These are phyloP conservation scores for Colletotrichum orbiculare DNA, from an alignment of 2,329 filamentous ascomycete genomes.

Conservation along the genomic window DNA sequence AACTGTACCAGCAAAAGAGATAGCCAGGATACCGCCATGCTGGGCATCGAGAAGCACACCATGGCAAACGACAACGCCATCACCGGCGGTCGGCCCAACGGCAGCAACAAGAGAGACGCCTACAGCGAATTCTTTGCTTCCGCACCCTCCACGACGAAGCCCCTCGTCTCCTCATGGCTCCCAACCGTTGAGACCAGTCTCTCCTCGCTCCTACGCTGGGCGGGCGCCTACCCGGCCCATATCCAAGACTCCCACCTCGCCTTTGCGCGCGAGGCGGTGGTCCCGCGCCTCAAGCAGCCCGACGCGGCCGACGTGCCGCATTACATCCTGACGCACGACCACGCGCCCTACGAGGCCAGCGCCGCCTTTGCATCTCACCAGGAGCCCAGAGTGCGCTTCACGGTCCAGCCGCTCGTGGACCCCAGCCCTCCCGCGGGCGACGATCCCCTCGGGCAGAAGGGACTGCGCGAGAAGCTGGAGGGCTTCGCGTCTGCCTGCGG, in stretches of 20 bases:
- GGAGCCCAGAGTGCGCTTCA: constrained; percentile 18
- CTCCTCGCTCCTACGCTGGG: constrained; percentile 19
- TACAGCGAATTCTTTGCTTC: constrained; percentile 14
- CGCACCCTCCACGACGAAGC: background rate
- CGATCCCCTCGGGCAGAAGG: constrained; percentile 14
- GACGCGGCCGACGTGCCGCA: constrained; percentile 1
- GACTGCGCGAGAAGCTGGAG: constrained; percentile 20
- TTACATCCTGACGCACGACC: constrained; percentile 21
- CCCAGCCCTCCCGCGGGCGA: background rate
- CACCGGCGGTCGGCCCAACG: background rate
- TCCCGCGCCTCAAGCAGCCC: constrained; percentile 18
- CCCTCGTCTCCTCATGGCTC: constrained; percentile 17
- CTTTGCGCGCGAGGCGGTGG: constrained; percentile 20
- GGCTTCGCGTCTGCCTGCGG: constrained; percentile 8
- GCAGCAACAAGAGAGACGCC: constrained; percentile 2
- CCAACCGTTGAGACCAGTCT: constrained; percentile 4
- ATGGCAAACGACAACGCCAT: constrained; percentile 4
- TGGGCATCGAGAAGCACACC: background rate
- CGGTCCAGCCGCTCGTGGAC: constrained; percentile 21
- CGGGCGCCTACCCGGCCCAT: constrained; percentile 17
- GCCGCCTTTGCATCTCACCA: constrained; percentile 17
- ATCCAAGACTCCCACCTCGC: constrained; percentile 17
- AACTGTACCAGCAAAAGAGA: background rate
- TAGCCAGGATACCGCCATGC: background rate
- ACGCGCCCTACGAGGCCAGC: constrained; percentile 22